These are phyloP conservation scores for Solanum hybrid DNA, from an alignment of 305 asterid species.

Conservation along the genomic window DNA sequence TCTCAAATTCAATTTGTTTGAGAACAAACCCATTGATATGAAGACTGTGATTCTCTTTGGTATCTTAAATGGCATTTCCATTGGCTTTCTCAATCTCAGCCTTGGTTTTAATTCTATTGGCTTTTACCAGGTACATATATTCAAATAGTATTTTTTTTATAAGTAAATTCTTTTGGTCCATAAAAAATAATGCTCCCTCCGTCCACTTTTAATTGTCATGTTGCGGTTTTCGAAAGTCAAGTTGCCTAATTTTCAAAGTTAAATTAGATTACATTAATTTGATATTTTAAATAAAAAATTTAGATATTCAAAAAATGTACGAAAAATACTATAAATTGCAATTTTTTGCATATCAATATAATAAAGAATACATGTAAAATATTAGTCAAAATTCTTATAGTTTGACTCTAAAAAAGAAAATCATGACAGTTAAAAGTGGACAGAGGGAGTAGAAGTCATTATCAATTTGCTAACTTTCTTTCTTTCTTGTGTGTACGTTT, in stretches of 20 bases:
- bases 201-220: neutral
- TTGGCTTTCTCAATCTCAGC: slow-evolving; percentile 88
- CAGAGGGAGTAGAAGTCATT: neutral
- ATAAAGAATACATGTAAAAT: neutral
- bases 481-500: neutral
- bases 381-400: neutral
- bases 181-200: too few species aligned
- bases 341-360: too few species aligned
- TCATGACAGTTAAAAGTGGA: neutral
- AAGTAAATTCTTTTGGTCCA: neutral
- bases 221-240: too few species aligned
- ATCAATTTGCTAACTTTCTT: neutral
- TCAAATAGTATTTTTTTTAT: neutral
- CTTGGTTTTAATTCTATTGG: slow-evolving; percentile 89
- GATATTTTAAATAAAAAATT: too few species aligned
- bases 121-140: slow-evolving; percentile 54
- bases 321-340: too few species aligned
- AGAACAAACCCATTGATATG: slow-evolving; percentile 60
- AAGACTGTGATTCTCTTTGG: slow-evolving; percentile 56
- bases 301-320: too few species aligned
- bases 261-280: too few species aligned
- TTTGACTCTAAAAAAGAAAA: too few species aligned
- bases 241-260: too few species aligned
- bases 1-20: slow-evolving; percentile 54
- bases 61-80: slow-evolving; percentile 69